Conservation (phyloP, 306 rosid genomes). For the Vigna nakashimae region DNA sequence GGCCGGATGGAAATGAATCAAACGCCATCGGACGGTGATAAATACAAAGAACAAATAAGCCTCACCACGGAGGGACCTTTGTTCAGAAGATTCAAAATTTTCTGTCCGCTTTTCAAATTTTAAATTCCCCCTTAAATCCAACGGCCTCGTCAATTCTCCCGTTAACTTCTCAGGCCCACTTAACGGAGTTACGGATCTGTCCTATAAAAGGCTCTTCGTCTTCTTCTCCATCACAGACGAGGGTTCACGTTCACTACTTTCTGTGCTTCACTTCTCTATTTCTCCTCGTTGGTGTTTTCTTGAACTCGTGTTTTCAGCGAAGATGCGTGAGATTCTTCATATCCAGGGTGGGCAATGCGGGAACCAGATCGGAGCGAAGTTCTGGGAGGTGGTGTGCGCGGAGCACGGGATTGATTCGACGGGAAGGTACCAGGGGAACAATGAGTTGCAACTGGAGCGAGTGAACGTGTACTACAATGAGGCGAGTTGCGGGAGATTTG, state of each 20-base stretch:
- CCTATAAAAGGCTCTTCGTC: slow-evolving; percentile 38
- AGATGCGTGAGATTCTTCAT: slow-evolving; percentile 71
- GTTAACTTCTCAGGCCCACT: slow-evolving; percentile 16
- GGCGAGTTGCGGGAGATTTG: slow-evolving; percentile 67
- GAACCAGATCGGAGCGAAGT: slow-evolving; percentile 59
- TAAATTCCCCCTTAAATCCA: slow-evolving; percentile 55
- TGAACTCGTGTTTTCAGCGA: slow-evolving; percentile 18
- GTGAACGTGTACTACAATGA: slow-evolving; percentile 70
- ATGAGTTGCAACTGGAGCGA: slow-evolving; percentile 60
- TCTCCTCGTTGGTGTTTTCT: background rate
- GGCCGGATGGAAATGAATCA: too few relatives aligned
- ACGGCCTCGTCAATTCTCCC: slow-evolving; percentile 46
- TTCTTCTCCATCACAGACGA: slow-evolving; percentile 14
- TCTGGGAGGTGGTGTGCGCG: slow-evolving; percentile 60
- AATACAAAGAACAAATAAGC: background rate
- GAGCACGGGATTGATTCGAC: slow-evolving; percentile 67
- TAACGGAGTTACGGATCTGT: slow-evolving; percentile 49
- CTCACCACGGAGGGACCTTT: background rate
- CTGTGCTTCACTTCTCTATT: background rate
- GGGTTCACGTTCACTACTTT: background rate
- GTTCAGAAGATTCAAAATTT: slow-evolving; percentile 17
- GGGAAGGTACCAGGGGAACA: slow-evolving; percentile 57
- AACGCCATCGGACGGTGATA: background rate
- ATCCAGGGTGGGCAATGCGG: slow-evolving; percentile 67
- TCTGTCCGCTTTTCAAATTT: slow-evolving; percentile 52